Evolutionary conservation across 2,329 filamentous ascomycete genomes (phyloP), one percentile per base, ranked within the genome.

Genomic region (Xylaria sp.): DNA sequence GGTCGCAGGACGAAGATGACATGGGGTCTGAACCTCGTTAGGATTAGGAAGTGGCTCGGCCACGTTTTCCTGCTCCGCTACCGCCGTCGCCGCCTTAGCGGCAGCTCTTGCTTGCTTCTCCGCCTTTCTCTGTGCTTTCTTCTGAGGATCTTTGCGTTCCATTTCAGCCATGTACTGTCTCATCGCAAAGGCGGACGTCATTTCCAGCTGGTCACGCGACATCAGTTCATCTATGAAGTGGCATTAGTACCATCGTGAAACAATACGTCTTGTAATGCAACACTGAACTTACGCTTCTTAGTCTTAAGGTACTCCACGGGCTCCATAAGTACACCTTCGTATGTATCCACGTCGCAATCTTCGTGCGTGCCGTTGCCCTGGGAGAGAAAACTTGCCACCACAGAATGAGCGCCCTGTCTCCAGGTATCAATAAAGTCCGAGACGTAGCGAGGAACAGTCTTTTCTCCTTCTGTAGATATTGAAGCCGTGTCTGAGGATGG

Each of bases 1-100:
- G 1, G 47, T 64, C 0, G 75, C 82, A 0, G 82, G 82, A 0
- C 83, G 79, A 19, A 85, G 61, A 43, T 77, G 72, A 45, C 78
- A 82, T 8, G 47, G 73, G 63, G 58, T 33, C 57, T 64, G 50
- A 6, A 57, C 42, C 5, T 65, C 49, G 5, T 58, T 28, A 7
- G 35, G 38, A 45, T 63, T 60, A 8, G 40, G 38, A 31, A 12
- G 25, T 3, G 23, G 42, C 17, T 52, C 51, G 7, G 19, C 4
- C 6, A 33, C 5, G 15, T 28, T 3, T 23, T 19, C 23, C 4
- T 15, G 6, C 2, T 38, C 21, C 12, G 19, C 55, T 23, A 31
- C 8, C 14, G 21, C 47, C 19, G 11, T 23, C n/a, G 43, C 45
- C 4, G 45, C 45, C 9, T 23, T 33, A 23, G 54, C 35, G 3